phyloP scores from a whole-genome alignment of 169 alveolate genomes.

The Cryptosporidium sp. region DNA sequence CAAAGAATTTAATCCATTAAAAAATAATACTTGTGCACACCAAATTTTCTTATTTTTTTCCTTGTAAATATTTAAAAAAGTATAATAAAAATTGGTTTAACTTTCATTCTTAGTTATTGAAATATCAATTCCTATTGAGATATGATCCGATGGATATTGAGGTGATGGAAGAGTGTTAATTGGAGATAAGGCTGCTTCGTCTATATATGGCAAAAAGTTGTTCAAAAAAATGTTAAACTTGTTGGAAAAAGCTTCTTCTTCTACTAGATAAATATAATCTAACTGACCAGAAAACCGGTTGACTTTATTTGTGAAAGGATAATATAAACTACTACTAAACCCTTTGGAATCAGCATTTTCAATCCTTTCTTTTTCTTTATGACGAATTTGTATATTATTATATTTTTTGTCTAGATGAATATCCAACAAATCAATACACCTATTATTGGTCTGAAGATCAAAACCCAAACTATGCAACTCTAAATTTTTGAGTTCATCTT shows the following conservation, averaged over 20 bases:
- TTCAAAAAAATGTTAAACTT: slow-evolving; percentile 23
- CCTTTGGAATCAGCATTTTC: slow-evolving; percentile 19
- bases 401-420: slow-evolving; percentile 14
- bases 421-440: slow-evolving; percentile 46
- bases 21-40: slow-evolving; percentile 11
- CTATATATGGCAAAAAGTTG: slow-evolving; percentile 23
- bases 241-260: not conserved
- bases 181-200: slow-evolving; percentile 16
- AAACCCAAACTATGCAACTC: not conserved
- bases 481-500: not conserved
- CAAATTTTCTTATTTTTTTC: not conserved
- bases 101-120: slow-evolving; percentile 14
- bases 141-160: slow-evolving; percentile 65
- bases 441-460: slow-evolving; percentile 23
- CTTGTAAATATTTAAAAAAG: not conserved
- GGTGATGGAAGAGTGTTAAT: slow-evolving; percentile 49
- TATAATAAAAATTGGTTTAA: not conserved
- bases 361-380: not conserved
- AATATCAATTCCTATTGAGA: slow-evolving; percentile 63
- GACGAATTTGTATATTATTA: not conserved
- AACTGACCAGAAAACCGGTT: slow-evolving; percentile 63
- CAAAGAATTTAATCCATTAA: not conserved
- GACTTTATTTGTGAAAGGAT: slow-evolving; percentile 67
- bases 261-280: slow-evolving; percentile 52
- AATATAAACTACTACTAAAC: not conserved